These are phyloP conservation scores for Mrakiaceae sp. DNA, from an alignment of 1,284 basidiomycete species.

Conservation along the genomic window DNA sequence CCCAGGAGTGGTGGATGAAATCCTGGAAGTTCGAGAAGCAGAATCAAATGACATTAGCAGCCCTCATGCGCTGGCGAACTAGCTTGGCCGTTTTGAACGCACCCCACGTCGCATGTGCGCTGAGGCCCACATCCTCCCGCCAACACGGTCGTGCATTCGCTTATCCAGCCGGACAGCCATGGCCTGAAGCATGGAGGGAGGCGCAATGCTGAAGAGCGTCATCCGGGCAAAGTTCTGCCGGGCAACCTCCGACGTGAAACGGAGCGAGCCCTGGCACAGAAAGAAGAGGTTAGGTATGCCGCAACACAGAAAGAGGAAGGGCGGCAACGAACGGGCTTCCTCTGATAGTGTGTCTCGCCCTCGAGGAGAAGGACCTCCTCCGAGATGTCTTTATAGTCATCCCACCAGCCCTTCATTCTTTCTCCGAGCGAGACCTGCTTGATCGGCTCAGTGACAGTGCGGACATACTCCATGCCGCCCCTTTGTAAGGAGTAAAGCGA, in stretches of 20 bases:
- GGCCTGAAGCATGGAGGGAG: constrained; percentile 28
- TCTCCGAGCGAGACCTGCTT: constrained; percentile 32
- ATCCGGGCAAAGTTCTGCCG: constrained; percentile 31
- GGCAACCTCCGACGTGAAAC: constrained; percentile 34
- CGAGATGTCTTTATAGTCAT: constrained; percentile 34
- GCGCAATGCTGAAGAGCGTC: constrained; percentile 33
- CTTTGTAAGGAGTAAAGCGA: constrained; percentile 22
- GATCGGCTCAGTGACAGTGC: constrained; percentile 35
- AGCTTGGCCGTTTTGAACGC: not conserved
- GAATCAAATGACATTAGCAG: not conserved
- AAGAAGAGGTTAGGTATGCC: not conserved
- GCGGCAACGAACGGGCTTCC: not conserved
- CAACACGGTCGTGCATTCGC: constrained; percentile 32
- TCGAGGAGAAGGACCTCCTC: constrained; percentile 35
- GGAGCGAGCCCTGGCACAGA: constrained; percentile 32
- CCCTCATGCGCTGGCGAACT: not conserved
- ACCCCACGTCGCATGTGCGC: constrained; percentile 43
- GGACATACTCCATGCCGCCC: constrained; percentile 35
- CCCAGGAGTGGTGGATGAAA: constrained; percentile 33
- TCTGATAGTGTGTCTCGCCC: constrained; percentile 25
- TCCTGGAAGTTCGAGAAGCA: not conserved
- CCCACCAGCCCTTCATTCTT: constrained; percentile 33
- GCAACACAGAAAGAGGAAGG: not conserved
- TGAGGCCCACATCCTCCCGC: constrained; percentile 39
- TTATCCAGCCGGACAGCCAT: constrained; percentile 31